phyloP scores from a whole-genome alignment of 2,329 filamentous ascomycete genomes.

The Mycosphaerella sp. region DNA sequence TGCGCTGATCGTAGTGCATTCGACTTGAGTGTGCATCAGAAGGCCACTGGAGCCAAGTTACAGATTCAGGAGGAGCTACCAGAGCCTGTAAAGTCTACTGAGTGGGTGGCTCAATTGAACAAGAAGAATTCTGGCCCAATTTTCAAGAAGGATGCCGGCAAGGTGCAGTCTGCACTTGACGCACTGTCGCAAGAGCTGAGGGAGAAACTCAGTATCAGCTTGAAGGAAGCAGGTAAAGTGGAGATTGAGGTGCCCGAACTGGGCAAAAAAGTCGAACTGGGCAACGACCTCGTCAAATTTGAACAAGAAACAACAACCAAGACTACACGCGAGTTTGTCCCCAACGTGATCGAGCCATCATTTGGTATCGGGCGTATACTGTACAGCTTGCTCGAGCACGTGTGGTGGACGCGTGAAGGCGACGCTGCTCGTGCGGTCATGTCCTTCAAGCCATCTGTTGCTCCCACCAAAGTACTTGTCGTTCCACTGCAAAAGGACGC shows the following conservation, averaged over 20 bases:
- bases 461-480: conserved; percentile 92
- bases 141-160: conserved; percentile 91
- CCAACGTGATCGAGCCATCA: conserved; percentile 82
- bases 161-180: conserved; percentile 72
- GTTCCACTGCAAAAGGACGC: conserved; percentile 78
- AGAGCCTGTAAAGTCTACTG: conserved; percentile 72
- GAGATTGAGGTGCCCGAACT: conserved; percentile 60
- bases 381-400: conserved; percentile 89
- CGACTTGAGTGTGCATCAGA: conserved; percentile 84
- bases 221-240: conserved; percentile 69
- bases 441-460: conserved; percentile 68
- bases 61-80: conserved; percentile 76
- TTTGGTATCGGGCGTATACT: conserved; percentile 95
- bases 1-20: conserved; percentile 95
- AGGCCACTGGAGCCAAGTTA: conserved; percentile 82
- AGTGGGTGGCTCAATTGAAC: conserved; percentile 81
- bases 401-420: conserved; percentile 82
- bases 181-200: conserved; percentile 72
- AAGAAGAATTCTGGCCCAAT: conserved; percentile 94
- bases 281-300: conserved; percentile 73
- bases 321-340: conserved; percentile 83
- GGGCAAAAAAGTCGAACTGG: conserved; percentile 74
- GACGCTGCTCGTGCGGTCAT: conserved; percentile 78
- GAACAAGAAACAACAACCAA: conserved; percentile 77
- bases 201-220: conserved; percentile 68